phyloP scores from a whole-genome alignment of 1,284 basidiomycete genomes.

The Heimioporus retisporus region DNA sequence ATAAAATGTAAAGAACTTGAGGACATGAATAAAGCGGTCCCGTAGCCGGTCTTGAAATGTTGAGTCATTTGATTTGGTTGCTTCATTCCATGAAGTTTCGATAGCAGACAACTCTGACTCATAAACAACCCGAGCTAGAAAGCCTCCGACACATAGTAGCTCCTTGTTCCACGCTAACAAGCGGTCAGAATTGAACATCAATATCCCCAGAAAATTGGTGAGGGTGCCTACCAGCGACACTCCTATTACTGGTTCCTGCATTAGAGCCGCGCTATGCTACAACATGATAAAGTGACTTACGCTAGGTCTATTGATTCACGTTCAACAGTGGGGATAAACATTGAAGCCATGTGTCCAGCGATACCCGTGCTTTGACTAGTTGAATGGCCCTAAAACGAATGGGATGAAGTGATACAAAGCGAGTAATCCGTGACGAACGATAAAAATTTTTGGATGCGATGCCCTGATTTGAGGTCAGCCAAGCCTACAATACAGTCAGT shows the following conservation, averaged over 20 bases:
- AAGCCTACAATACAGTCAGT: slow-evolving; percentile 1
- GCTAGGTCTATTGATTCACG: slow-evolving; percentile 93
- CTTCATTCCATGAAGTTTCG: slow-evolving; percentile 61
- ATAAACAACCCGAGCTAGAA: slow-evolving; percentile 85
- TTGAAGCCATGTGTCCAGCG: slow-evolving; percentile 89
- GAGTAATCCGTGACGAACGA: slow-evolving; percentile 54
- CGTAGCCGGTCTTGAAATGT: slow-evolving; percentile 53
- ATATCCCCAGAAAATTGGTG: neutral
- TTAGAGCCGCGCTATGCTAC: neutral
- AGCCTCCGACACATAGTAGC: slow-evolving; percentile 85
- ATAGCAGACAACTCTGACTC: slow-evolving; percentile 82
- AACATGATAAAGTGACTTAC: slow-evolving; percentile 51
- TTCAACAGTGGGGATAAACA: slow-evolving; percentile 97
- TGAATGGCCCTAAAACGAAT: slow-evolving; percentile 67
- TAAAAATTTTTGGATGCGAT: slow-evolving; percentile 72
- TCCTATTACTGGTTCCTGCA: slow-evolving; percentile 60
- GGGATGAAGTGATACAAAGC: neutral
- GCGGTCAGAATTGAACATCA: neutral
- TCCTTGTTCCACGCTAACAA: slow-evolving; percentile 83
- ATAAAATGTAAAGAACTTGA: slow-evolving; percentile 91
- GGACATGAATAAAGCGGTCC: slow-evolving; percentile 80
- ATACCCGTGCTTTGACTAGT: slow-evolving; percentile 95
- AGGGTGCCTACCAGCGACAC: slow-evolving; percentile 66
- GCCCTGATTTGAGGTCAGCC: slow-evolving; percentile 3
- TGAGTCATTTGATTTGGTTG: slow-evolving; percentile 10